These are phyloP conservation scores for Rasamsonia emersonii DNA, from an alignment of 2,329 filamentous ascomycete species.

Conservation along the genomic window DNA sequence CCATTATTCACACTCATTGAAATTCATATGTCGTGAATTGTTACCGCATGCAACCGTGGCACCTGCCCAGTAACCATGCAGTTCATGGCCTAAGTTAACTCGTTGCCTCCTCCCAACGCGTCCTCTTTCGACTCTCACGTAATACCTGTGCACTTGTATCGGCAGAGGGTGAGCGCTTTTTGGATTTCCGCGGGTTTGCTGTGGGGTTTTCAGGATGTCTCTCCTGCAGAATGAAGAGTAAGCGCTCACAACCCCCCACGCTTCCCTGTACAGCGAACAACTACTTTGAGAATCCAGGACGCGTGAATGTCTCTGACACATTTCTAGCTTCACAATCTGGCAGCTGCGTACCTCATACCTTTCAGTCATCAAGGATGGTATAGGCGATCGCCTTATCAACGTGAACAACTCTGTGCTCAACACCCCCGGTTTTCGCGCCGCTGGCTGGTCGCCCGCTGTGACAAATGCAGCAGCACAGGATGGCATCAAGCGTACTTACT, in stretches of 20 bases:
- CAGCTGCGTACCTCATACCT: slow-evolving; percentile 58
- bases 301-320: neutral
- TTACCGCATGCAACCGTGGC: too few relatives aligned
- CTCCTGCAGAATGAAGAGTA: slow-evolving; percentile 46
- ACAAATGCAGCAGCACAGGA: slow-evolving; percentile 29
- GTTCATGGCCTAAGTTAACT: too few relatives aligned
- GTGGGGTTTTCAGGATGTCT: slow-evolving; percentile 41
- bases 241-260: slow-evolving; percentile 17
- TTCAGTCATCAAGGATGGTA: slow-evolving; percentile 55
- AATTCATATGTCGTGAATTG: too few relatives aligned
- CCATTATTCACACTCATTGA: too few relatives aligned
- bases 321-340: slow-evolving; percentile 53
- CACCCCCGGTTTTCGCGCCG: slow-evolving; percentile 55
- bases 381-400: slow-evolving; percentile 57
- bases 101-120: too few relatives aligned
- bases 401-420: slow-evolving; percentile 56
- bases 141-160: too few relatives aligned
- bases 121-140: too few relatives aligned
- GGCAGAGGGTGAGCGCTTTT: too few relatives aligned
- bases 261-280: too few relatives aligned
- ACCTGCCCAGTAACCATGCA: too few relatives aligned
- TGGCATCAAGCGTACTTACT: slow-evolving; percentile 56
- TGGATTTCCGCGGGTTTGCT: too few relatives aligned
- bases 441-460: slow-evolving; percentile 47
- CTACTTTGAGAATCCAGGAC: too few relatives aligned